Evolutionary conservation across 2,329 filamentous ascomycete species (phyloP).

Genomic region (Cladosporium sp.): DNA sequence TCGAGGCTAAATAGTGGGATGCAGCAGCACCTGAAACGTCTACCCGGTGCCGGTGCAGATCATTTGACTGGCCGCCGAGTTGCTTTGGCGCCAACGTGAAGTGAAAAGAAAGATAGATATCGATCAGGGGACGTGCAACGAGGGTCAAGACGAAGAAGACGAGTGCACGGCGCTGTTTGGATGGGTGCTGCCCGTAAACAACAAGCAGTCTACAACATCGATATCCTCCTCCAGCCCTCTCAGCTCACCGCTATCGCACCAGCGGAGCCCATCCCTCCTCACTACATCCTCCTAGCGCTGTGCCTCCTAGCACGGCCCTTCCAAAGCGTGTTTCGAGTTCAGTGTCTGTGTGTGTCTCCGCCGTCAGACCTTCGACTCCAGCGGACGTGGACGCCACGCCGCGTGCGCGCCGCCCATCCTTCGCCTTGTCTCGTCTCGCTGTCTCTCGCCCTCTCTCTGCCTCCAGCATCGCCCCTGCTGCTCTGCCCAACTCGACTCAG

Average conservation of each 20-base stretch:
- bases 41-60: slow-evolving; percentile 9
- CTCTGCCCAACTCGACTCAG: background rate
- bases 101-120: background rate
- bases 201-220: background rate
- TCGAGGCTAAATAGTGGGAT: background rate
- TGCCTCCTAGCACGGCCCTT: slow-evolving; percentile 17
- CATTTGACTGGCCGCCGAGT: background rate
- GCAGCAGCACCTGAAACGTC: background rate
- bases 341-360: slow-evolving; percentile 11
- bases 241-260: slow-evolving; percentile 3
- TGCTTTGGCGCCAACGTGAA: background rate
- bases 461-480: slow-evolving; percentile 3
- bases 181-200: background rate
- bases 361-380: slow-evolving; percentile 15
- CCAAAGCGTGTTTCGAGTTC: slow-evolving; percentile 16
- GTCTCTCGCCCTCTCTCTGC: background rate
- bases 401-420: background rate
- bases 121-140: background rate
- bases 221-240: background rate
- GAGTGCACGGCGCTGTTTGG: background rate
- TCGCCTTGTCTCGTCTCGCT: background rate
- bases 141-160: background rate
- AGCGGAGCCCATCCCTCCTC: background rate
- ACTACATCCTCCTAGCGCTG: background rate
- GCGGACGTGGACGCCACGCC: slow-evolving; percentile 6